Evolutionary conservation across 1,139 yeast genomes (phyloP), one percentile per base, ranked within the genome.

Genomic region (Casaregolazyma lundiana): DNA sequence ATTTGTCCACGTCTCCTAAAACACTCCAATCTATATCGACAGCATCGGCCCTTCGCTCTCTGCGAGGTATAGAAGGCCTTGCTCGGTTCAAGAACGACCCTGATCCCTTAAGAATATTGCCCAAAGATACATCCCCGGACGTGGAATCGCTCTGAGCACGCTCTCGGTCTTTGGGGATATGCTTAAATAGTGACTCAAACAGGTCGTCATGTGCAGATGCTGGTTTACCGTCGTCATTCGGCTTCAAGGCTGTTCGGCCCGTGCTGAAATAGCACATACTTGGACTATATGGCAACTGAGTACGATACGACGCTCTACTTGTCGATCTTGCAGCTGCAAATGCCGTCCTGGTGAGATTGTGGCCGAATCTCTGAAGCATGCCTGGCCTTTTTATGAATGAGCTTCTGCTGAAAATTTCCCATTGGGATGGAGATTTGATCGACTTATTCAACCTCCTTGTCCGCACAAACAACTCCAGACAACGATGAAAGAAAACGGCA

Each of bases 1-100:
- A 46, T 11, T 47, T 24, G 7, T 53, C 46, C 11, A 41, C 38
- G 6, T 49, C 51, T 2, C 51, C 51, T n/a, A 45, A 19, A 15
- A 42, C 38, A 15, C 37, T 36, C 35, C 43, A 24, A 21, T 45
- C 44, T 16, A 40, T 35, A 17, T 40, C 39, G 4, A 35, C 50
- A 6, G 30, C 37, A 19, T 40, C 43, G 8, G 21, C 34, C 4
- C 29, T 30, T 15, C 21, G 37, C 13, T 26, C 43, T n/a, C 21
- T 35, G 9, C 34, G 37, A 32, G 43, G 43, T 15, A 40, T 32
- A 8, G 20, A 30, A 8, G 43, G 43, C 20, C 29, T 30, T 2
- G 29, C 16, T 13, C 43, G 36, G 15, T 19, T 22, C 11, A 32
- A 32, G 13, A n/a, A 15, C 4, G 32, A 13, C 15, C 32, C 32